These are phyloP conservation scores for Choanephora cucurbitarum DNA, from an alignment of 371 early-diverging fungal genomes.

Conservation along the genomic window DNA sequence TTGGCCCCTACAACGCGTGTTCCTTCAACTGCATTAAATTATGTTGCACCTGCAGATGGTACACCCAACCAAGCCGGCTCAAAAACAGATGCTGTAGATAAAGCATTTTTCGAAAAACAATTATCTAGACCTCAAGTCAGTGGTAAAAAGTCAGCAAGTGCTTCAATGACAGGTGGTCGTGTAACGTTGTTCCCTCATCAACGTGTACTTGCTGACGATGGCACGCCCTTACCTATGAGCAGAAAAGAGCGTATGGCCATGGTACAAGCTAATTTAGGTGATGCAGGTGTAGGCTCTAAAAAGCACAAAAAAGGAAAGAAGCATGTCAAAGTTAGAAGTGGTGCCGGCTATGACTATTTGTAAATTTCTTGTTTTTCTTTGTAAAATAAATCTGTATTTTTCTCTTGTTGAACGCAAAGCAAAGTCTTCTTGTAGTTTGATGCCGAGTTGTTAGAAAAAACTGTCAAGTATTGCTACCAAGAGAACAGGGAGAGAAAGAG, in stretches of 20 bases:
- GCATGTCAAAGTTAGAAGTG: conserved; percentile 71
- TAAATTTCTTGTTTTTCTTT: conserved; percentile 20
- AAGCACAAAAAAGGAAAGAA: conserved; percentile 87
- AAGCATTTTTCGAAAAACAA: conserved; percentile 64
- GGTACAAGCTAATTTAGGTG: conserved; percentile 44
- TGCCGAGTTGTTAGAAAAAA: no score
- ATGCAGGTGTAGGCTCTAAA: conserved; percentile 40
- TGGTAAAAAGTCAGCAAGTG: conserved; percentile 45
- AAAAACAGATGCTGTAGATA: conserved; percentile 65
- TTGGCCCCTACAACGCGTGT: conserved; percentile 54
- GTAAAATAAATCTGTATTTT: background rate
- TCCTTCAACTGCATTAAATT: conserved; percentile 56
- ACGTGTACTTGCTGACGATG: conserved; percentile 51
- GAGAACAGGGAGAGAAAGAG: no score
- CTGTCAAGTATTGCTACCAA: no score
- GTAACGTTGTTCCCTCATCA: conserved; percentile 68
- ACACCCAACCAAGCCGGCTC: conserved; percentile 38
- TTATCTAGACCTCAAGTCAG: conserved; percentile 51
- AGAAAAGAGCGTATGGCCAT: conserved; percentile 50
- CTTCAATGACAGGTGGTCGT: conserved; percentile 51
- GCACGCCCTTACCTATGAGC: conserved; percentile 40
- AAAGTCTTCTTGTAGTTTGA: no score
- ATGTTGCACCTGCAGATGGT: conserved; percentile 54
- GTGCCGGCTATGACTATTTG: conserved; percentile 56
- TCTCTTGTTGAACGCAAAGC: no score